phyloP scores from a whole-genome alignment of 495 filamentous ascomycete genomes.

The Penicillium daleae region DNA sequence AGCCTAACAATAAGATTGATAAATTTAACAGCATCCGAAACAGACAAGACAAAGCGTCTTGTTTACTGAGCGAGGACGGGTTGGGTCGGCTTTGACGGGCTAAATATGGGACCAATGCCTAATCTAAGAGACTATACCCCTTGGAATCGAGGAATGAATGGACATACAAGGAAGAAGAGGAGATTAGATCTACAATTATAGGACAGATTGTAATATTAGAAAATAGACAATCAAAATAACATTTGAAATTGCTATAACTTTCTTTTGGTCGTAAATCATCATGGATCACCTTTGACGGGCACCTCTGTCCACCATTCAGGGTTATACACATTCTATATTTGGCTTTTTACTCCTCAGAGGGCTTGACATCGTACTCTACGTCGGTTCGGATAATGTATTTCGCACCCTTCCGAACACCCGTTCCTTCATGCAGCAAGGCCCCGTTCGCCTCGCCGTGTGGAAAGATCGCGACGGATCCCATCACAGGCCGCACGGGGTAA shows the following conservation, averaged over 20 bases:
- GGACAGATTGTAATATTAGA: neutral
- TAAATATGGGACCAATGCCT: neutral
- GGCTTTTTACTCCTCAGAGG: slow-evolving; percentile 12
- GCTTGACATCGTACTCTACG: slow-evolving; percentile 47
- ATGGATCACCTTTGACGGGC: neutral
- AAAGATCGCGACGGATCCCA: slow-evolving; percentile 46
- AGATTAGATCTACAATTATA: neutral
- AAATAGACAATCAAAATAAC: neutral
- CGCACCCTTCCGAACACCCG: slow-evolving; percentile 41
- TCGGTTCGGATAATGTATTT: slow-evolving; percentile 48
- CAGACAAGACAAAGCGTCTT: neutral
- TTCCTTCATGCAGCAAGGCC: slow-evolving; percentile 44
- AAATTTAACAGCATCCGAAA: neutral
- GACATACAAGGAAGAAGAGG: neutral
- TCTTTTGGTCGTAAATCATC: neutral
- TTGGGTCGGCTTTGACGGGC: neutral
- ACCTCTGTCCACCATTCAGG: neutral
- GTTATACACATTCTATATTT: neutral
- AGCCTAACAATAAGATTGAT: neutral
- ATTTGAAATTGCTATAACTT: neutral
- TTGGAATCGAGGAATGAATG: neutral
- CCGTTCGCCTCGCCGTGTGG: slow-evolving; percentile 46
- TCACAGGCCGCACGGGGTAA: slow-evolving; percentile 44
- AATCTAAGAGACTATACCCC: neutral
- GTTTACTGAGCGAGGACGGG: neutral